These are phyloP conservation scores for Aspergillus leporis DNA, from an alignment of 495 filamentous ascomycete species.

Conservation along the genomic window DNA sequence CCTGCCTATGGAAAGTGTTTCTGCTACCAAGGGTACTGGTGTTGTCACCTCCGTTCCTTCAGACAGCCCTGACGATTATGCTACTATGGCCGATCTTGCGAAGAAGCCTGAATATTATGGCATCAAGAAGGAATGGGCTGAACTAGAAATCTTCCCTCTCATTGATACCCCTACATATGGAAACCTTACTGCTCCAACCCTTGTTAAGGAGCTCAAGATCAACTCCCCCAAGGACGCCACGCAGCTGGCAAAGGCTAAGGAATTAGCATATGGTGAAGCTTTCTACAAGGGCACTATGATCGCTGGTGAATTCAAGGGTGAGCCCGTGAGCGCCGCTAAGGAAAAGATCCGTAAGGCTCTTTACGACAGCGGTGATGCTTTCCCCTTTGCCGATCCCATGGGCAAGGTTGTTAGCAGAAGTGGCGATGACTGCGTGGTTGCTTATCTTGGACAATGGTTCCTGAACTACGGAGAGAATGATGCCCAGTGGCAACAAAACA, in stretches of 20 bases:
- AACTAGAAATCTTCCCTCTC: constrained; percentile 81
- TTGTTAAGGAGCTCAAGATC: constrained; percentile 95
- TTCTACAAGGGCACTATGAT: constrained; percentile 95
- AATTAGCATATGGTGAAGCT: constrained; percentile 94
- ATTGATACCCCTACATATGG: constrained; percentile 91
- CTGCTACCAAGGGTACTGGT: constrained; percentile 90
- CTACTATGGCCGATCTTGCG: constrained; percentile 79
- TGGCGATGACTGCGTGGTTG: constrained; percentile 88
- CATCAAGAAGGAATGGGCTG: constrained; percentile 96
- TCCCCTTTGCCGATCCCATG: constrained; percentile 92
- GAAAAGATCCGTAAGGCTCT: constrained; percentile 79
- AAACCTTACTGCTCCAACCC: constrained; percentile 74
- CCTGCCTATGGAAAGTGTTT: constrained; percentile 91
- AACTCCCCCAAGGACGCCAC: constrained; percentile 91
- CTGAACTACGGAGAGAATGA: constrained; percentile 91
- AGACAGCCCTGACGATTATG: constrained; percentile 94
- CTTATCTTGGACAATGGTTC: constrained; percentile 95
- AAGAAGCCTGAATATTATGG: constrained; percentile 98
- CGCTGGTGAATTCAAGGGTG: constrained; percentile 83
- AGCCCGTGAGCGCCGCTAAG: constrained; percentile 83
- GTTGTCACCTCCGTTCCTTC: constrained; percentile 95
- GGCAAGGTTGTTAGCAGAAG: constrained; percentile 81
- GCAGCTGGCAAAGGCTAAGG: constrained; percentile 89
- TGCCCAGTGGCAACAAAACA: constrained; percentile 69
- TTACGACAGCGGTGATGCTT: constrained; percentile 76